Evolutionary conservation across 2,329 filamentous ascomycete species (phyloP).

Genomic region (Aspergillus quadrilineatus): DNA sequence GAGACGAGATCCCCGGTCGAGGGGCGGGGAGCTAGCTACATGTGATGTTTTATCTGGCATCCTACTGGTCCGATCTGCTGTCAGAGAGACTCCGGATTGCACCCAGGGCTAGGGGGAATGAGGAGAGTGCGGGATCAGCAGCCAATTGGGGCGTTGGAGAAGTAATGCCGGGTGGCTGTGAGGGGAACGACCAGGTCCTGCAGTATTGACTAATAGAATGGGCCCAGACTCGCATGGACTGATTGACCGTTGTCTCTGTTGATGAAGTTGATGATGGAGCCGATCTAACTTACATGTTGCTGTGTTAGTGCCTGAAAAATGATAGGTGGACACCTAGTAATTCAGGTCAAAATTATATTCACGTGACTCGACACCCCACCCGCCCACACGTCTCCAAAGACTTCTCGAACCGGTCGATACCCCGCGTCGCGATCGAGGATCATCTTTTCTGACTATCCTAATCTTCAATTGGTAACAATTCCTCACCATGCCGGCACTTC

Average conservation of each 20-base stretch:
- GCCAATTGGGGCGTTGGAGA: not conserved
- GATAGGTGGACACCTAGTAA: not conserved
- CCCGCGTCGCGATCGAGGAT: not conserved
- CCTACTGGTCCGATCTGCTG: not conserved
- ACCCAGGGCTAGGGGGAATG: not conserved
- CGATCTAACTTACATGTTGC: not conserved
- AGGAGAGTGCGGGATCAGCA: not conserved
- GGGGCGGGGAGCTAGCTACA: not conserved
- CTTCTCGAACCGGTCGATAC: not conserved
- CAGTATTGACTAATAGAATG: not conserved
- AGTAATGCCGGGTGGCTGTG: not conserved
- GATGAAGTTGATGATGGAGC: not conserved
- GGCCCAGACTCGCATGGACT: not conserved
- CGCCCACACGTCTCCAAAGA: not conserved
- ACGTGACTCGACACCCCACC: not conserved
- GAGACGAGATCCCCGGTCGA: not conserved
- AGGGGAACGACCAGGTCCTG: not conserved
- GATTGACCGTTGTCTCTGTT: not conserved
- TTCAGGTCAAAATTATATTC: not conserved
- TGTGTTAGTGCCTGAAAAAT: not conserved
- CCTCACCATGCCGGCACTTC: constrained; percentile 21
- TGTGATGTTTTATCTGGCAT: not conserved
- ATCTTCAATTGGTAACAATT: not conserved
- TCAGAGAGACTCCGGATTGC: not conserved
- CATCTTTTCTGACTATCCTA: too few species aligned